phyloP scores from a whole-genome alignment of 140 eudicot genomes.

The Oenanthe javanica region DNA sequence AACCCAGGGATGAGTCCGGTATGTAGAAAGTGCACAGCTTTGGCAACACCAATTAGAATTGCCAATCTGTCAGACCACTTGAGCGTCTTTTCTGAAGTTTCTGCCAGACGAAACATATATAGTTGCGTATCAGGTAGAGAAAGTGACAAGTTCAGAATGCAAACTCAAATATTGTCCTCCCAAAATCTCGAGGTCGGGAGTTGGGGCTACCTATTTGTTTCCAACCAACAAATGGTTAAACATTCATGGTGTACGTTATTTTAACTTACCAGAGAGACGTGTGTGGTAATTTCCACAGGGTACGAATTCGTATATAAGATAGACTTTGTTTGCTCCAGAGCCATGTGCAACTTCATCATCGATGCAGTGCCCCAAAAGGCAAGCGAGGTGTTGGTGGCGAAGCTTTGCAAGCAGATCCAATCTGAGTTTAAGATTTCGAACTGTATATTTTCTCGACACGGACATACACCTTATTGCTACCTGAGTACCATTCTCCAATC shows the following conservation, averaged over 20 bases:
- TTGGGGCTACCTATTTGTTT: background rate
- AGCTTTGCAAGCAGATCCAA: conserved; percentile 61
- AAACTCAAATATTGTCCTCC: background rate
- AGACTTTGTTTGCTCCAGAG: conserved; percentile 37
- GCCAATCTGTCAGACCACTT: conserved; percentile 49
- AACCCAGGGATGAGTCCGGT: conserved; percentile 70
- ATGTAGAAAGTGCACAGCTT: conserved; percentile 67
- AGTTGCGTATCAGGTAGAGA: background rate
- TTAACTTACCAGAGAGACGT: conserved; percentile 42
- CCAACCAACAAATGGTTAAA: background rate
- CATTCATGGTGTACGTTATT: background rate
- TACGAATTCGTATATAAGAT: conserved; percentile 51
- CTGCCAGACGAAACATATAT: conserved; percentile 24
- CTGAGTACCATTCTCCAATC: too few species aligned
- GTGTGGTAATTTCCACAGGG: conserved; percentile 35
- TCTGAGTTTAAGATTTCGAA: conserved; percentile 54
- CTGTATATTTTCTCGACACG: conserved; percentile 47
- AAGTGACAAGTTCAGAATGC: background rate
- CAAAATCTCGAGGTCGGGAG: background rate
- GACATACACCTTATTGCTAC: conserved; percentile 17
- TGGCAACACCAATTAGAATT: conserved; percentile 50
- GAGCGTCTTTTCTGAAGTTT: conserved; percentile 26
- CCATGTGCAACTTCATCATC: conserved; percentile 34
- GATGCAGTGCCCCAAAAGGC: conserved; percentile 65
- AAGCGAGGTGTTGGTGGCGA: conserved; percentile 58